Evolutionary conservation across 2,329 filamentous ascomycete species (phyloP).

Genomic region (Fusarium fujikuroi): DNA sequence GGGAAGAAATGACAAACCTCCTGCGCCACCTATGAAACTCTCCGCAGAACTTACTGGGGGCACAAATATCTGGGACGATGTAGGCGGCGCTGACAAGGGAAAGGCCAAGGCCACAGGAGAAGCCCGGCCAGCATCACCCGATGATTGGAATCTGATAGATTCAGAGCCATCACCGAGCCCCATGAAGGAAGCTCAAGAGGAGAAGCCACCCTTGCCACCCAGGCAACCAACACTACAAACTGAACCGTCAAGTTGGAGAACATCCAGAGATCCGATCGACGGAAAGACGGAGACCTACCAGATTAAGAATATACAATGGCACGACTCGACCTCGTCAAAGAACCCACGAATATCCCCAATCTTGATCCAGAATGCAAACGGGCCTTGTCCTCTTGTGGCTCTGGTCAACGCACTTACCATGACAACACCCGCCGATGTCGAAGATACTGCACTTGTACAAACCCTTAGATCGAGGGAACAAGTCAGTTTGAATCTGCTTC

Average conservation of each 20-base stretch:
- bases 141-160: slow-evolving; percentile 66
- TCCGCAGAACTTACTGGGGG: slow-evolving; percentile 53
- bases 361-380: slow-evolving; percentile 91
- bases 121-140: slow-evolving; percentile 40
- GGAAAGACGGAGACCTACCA: slow-evolving; percentile 81
- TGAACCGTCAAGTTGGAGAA: slow-evolving; percentile 49
- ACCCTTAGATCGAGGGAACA: slow-evolving; percentile 84
- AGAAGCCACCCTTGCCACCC: slow-evolving; percentile 54
- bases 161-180: slow-evolving; percentile 48
- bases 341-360: slow-evolving; percentile 83
- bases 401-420: slow-evolving; percentile 92
- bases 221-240: slow-evolving; percentile 41
- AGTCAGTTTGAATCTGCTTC: slow-evolving; percentile 83
- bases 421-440: slow-evolving; percentile 74
- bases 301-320: slow-evolving; percentile 91
- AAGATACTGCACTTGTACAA: slow-evolving; percentile 78
- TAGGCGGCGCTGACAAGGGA: slow-evolving; percentile 54
- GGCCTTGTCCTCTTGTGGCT: slow-evolving; percentile 91
- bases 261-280: slow-evolving; percentile 56
- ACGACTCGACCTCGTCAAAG: slow-evolving; percentile 69
- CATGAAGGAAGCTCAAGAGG: slow-evolving; percentile 8
- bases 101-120: slow-evolving; percentile 51
- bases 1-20: slow-evolving; percentile 42
- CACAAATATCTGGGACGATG: slow-evolving; percentile 62
- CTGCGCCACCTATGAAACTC: slow-evolving; percentile 39